Percentiles rank a stretch among this genome's conserved stretches.
Evolutionary conservation across 257 asterid species (phyloP).

Genomic region (Nicotiana tabacum): DNA sequence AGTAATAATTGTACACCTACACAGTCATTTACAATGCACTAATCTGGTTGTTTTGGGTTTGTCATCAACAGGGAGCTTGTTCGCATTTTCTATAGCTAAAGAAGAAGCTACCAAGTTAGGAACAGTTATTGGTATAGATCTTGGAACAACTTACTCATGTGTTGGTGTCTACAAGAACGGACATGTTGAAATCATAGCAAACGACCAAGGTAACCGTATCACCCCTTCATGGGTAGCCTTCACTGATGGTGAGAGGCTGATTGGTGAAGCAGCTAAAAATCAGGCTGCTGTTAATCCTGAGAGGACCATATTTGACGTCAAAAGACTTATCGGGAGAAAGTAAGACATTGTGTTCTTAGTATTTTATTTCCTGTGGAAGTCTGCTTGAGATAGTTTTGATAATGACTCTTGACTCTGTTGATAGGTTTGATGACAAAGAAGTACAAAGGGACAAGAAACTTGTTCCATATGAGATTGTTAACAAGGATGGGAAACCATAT

Average conservation of each 20-base stretch:
- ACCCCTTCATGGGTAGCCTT: conserved; percentile 82
- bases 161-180: conserved; percentile 81
- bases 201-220: conserved; percentile 75
- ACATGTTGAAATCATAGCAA: conserved; percentile 68
- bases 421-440: conserved; percentile 69
- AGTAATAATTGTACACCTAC: background rate
- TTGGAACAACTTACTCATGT: conserved; percentile 75
- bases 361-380: background rate
- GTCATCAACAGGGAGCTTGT: conserved; percentile 43
- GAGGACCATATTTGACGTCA: conserved; percentile 74
- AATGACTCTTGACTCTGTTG: background rate
- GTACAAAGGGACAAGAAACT: conserved; percentile 75
- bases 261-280: conserved; percentile 81
- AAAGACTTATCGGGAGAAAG: conserved; percentile 78
- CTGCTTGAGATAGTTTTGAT: background rate
- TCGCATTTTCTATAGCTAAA: conserved; percentile 39
- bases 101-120: conserved; percentile 62
- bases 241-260: conserved; percentile 64
- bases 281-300: conserved; percentile 66
- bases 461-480: conserved; percentile 69
- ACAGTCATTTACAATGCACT: background rate
- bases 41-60: background rate
- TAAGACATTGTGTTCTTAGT: conserved; percentile 17
- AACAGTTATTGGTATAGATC: conserved; percentile 72
- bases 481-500: conserved; percentile 76